Conservation (phyloP, 305 asterid species). For the Fraxinus latifolia region DNA sequence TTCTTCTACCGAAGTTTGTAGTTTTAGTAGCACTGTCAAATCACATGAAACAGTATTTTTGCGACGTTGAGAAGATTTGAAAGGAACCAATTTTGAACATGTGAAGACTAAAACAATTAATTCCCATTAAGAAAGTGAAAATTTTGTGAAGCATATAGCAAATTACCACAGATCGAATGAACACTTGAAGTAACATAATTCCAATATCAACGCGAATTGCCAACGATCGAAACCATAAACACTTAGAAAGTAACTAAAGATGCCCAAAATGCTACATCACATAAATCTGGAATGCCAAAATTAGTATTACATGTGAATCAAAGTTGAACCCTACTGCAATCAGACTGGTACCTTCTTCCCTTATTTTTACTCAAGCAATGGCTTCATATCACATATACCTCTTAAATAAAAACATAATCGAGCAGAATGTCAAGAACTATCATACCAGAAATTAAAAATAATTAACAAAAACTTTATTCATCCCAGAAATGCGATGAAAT, state of each 20-base stretch:
- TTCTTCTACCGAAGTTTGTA: not conserved
- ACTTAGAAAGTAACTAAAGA: not conserved
- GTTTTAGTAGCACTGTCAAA: not conserved
- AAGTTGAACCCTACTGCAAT: not conserved
- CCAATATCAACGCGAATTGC: not conserved
- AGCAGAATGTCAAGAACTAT: not conserved
- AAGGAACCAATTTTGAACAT: not conserved
- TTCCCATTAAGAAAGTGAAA: not conserved
- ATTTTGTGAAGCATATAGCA: not conserved
- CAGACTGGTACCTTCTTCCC: not conserved
- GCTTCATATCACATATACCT: not conserved
- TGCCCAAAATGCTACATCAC: not conserved
- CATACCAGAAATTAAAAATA: not conserved
- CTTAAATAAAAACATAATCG: not conserved
- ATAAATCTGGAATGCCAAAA: not conserved
- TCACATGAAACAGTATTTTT: not conserved
- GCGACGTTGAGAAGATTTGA: not conserved
- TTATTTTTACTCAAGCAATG: not conserved
- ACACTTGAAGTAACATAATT: not conserved
- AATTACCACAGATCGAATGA: not conserved
- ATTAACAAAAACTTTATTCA: not conserved
- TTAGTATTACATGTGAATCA: not conserved
- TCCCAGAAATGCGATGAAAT: not conserved
- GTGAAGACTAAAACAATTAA: not conserved
- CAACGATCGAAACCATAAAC: not conserved